Evolutionary conservation across 345 rosid genomes (phyloP).

Genomic region (Cardiospermum halicacabum): DNA sequence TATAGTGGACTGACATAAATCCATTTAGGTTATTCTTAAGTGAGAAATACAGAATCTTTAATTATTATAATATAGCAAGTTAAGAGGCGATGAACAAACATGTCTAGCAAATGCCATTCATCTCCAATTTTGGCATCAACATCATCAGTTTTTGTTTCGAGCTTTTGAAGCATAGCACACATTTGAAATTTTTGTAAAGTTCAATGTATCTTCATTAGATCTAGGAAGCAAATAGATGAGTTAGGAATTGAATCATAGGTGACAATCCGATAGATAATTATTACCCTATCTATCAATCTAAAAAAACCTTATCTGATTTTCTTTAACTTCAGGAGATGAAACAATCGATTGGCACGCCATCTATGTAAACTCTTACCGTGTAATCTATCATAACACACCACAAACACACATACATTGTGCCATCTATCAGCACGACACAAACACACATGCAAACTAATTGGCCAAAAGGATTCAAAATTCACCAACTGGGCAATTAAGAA

Average conservation of each 20-base stretch:
- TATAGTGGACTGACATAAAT: not conserved
- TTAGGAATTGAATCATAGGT: not conserved
- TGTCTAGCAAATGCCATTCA: conserved; percentile 85
- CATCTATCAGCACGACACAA: no score
- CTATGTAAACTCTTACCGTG: no score
- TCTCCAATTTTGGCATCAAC: conserved; percentile 96
- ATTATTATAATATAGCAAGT: not conserved
- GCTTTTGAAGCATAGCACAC: conserved; percentile 90
- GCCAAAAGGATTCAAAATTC: no score
- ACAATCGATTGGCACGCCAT: no score
- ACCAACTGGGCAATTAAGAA: no score
- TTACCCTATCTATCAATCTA: conserved; percentile 74
- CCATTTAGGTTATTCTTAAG: no score
- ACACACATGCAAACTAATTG: no score
- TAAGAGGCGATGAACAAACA: conserved; percentile 38
- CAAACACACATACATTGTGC: no score
- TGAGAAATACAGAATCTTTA: not conserved
- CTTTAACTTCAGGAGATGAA: no score
- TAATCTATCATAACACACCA: no score
- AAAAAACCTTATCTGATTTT: conserved; percentile 85
- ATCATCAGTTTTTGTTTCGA: conserved; percentile 93
- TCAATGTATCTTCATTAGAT: not conserved
- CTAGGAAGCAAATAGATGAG: not conserved
- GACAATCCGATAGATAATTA: conserved; percentile 8
- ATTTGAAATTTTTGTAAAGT: conserved; percentile 47